A percentile compares a stretch with the other conserved stretches of the same genome.
Conservation (phyloP, 2,329 filamentous ascomycete genomes). For the Scedosporium dehoogii region DNA sequence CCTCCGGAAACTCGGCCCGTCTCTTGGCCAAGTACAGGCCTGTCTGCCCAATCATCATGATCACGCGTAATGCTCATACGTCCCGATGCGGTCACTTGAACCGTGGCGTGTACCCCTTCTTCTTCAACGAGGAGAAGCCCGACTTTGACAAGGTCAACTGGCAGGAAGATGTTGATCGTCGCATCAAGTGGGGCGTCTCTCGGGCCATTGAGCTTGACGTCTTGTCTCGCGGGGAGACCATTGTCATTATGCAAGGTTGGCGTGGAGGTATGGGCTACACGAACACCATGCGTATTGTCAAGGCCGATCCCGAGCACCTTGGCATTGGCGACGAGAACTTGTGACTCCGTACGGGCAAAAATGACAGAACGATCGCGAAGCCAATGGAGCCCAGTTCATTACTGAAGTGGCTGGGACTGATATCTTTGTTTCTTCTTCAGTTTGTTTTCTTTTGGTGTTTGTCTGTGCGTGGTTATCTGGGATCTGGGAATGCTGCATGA, state of each 20-base stretch:
- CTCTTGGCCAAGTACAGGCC: conserved; percentile 97
- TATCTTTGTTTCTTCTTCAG: neutral
- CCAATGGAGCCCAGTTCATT: neutral
- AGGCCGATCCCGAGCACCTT: conserved; percentile 48
- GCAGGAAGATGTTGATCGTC: conserved; percentile 97
- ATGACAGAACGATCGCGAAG: neutral
- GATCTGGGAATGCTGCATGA: neutral
- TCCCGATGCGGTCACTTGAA: conserved; percentile 91
- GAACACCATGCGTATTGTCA: conserved; percentile 64
- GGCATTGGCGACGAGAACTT: conserved; percentile 35
- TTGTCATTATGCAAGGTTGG: conserved; percentile 84
- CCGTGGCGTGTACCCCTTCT: conserved; percentile 96
- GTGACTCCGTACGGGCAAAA: neutral
- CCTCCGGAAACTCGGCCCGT: conserved; percentile 87
- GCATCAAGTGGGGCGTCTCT: conserved; percentile 93
- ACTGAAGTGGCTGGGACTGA: neutral
- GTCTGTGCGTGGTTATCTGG: neutral
- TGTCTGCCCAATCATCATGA: conserved; percentile 99
- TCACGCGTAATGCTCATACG: conserved; percentile 76
- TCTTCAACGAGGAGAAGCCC: conserved; percentile 86
- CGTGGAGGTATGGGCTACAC: conserved; percentile 87
- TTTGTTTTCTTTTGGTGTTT: neutral
- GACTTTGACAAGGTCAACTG: conserved; percentile 89
- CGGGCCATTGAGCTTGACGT: conserved; percentile 77
- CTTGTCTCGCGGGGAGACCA: conserved; percentile 60